Evolutionary conservation across 2,329 filamentous ascomycete genomes (phyloP).

Genomic region (Verticillium klebahnii): DNA sequence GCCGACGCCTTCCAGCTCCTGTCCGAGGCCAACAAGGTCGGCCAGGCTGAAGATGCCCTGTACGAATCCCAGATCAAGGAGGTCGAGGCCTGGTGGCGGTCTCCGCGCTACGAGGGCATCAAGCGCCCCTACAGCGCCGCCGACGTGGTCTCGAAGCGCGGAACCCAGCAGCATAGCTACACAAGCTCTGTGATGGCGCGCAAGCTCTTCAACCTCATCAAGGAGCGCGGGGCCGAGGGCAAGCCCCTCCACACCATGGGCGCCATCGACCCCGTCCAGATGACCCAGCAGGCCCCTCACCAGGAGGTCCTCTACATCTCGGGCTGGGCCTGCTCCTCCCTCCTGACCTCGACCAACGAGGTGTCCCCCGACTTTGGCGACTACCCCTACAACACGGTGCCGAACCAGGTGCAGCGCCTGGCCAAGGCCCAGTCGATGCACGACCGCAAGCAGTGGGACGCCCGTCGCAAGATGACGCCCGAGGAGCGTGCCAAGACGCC

Average conservation of each 20-base stretch:
- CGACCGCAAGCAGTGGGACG: slow-evolving; percentile 92
- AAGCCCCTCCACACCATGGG: slow-evolving; percentile 96
- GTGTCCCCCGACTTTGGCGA: slow-evolving; percentile 97
- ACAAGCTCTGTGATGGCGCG: slow-evolving; percentile 92
- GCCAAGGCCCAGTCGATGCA: slow-evolving; percentile 97
- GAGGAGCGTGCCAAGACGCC: slow-evolving; percentile 71
- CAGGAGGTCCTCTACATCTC: slow-evolving; percentile 96
- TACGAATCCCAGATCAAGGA: slow-evolving; percentile 80
- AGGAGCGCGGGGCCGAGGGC: slow-evolving; percentile 70
- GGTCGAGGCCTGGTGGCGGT: slow-evolving; percentile 87
- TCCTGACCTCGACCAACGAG: slow-evolving; percentile 91
- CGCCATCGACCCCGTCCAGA: slow-evolving; percentile 97
- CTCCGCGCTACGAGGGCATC: slow-evolving; percentile 80
- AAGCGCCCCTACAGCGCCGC: slow-evolving; percentile 85
- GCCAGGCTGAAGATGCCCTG: slow-evolving; percentile 75
- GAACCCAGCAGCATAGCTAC: slow-evolving; percentile 80
- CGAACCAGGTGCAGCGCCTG: slow-evolving; percentile 93
- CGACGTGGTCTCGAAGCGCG: slow-evolving; percentile 90
- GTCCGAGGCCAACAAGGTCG: slow-evolving; percentile 70
- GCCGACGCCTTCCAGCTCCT: slow-evolving; percentile 85
- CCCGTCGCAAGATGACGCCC: slow-evolving; percentile 69
- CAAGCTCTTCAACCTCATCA: slow-evolving; percentile 87
- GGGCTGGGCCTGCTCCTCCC: slow-evolving; percentile 94
- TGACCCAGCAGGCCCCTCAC: slow-evolving; percentile 96
- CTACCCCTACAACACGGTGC: slow-evolving; percentile 98